Evolutionary conservation across 768 basidiomycete genomes (phyloP).

Genomic region (Tricholoma bakamatsutake): DNA sequence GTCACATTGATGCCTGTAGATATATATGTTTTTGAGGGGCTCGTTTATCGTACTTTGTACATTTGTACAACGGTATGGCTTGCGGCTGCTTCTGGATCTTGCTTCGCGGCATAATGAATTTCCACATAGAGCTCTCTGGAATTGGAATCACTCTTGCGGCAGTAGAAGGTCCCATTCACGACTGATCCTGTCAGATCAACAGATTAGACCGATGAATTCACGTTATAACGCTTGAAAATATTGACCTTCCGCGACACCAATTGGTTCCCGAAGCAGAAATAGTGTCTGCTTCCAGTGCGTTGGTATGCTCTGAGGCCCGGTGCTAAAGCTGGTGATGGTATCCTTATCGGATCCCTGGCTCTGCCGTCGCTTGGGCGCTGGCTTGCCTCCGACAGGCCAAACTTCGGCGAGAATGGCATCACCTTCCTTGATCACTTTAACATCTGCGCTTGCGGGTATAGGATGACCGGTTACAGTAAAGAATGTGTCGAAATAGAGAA

Average conservation of each 20-base stretch:
- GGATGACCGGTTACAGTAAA: conserved; percentile 60
- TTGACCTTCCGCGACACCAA: conserved; percentile 70
- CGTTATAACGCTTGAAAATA: conserved; percentile 1
- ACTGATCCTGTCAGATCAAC: conserved; percentile 47
- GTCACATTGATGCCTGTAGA: background rate
- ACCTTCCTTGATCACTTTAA: conserved; percentile 49
- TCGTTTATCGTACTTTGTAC: conserved; percentile 64
- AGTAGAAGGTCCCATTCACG: conserved; percentile 77
- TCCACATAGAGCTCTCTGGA: conserved; percentile 88
- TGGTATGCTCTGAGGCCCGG: conserved; percentile 78
- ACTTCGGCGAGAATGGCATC: conserved; percentile 70
- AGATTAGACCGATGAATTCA: conserved; percentile 1
- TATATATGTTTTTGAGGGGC: background rate
- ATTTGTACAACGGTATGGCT: conserved; percentile 60
- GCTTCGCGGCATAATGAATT: conserved; percentile 65
- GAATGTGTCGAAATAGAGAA: conserved; percentile 95
- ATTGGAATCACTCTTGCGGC: conserved; percentile 74
- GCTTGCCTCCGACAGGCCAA: conserved; percentile 71
- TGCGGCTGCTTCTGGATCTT: conserved; percentile 32
- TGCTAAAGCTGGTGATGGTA: conserved; percentile 75
- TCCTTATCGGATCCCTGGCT: conserved; percentile 47
- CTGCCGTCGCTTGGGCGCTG: conserved; percentile 51
- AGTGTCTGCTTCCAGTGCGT: conserved; percentile 98
- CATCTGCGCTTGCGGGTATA: conserved; percentile 44
- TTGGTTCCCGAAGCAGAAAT: conserved; percentile 78